phyloP scores from a whole-genome alignment of 371 early-diverging fungal species.

The Basidiobolus meristosporus region DNA sequence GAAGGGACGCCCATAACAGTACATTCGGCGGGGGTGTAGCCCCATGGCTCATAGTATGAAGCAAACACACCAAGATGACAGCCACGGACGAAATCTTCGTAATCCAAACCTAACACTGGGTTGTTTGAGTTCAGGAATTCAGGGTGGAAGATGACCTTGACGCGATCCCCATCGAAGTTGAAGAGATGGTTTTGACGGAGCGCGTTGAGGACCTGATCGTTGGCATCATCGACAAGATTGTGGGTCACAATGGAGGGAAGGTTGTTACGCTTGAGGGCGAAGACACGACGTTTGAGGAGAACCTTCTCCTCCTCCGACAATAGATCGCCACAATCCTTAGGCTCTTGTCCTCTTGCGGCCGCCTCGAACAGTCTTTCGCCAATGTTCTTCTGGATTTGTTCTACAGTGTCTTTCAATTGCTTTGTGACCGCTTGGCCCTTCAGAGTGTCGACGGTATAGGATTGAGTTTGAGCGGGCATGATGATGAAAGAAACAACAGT shows the following conservation, averaged over 20 bases:
- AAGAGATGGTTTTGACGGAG: conserved; percentile 70
- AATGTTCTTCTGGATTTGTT: conserved; percentile 62
- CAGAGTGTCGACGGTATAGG: conserved; percentile 88
- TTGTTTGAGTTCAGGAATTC: conserved; percentile 89
- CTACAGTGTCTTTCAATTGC: conserved; percentile 78
- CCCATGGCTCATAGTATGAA: conserved; percentile 93
- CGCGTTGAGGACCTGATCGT: conserved; percentile 71
- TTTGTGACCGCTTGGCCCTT: conserved; percentile 93
- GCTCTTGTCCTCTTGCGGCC: conserved; percentile 21
- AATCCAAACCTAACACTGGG: conserved; percentile 81
- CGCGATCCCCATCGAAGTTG: conserved; percentile 78
- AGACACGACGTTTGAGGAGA: conserved; percentile 77
- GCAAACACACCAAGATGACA: conserved; percentile 93
- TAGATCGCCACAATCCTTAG: conserved; percentile 15
- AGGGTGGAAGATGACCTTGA: conserved; percentile 92
- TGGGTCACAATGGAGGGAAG: conserved; percentile 92
- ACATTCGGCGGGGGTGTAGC: conserved; percentile 92
- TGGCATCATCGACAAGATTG: conserved; percentile 74
- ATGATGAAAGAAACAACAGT: conserved; percentile 93
- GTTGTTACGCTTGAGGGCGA: conserved; percentile 67
- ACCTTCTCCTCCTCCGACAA: conserved; percentile 73
- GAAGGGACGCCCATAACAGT: conserved; percentile 95
- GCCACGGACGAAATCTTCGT: conserved; percentile 94
- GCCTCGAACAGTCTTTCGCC: conserved; percentile 77
- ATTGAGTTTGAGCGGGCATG: conserved; percentile 77